These are phyloP conservation scores for Acmispon strigosus DNA, from an alignment of 306 rosid genomes.

Conservation along the genomic window DNA sequence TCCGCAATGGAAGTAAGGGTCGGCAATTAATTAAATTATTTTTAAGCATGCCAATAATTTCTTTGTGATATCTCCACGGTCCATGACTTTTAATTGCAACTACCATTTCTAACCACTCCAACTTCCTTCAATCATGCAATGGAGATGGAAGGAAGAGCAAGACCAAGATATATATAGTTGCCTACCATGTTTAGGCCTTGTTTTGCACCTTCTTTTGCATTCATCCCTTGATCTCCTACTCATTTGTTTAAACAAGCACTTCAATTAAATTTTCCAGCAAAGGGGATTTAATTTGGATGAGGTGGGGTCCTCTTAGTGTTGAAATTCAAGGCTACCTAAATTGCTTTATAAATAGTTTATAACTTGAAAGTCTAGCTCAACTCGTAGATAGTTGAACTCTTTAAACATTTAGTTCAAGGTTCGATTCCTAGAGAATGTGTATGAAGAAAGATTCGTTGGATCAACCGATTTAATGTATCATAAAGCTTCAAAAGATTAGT, in stretches of 20 bases:
- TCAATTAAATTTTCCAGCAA: not conserved
- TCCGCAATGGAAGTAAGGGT: constrained; percentile 15
- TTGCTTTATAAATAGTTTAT: not conserved
- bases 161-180: not conserved
- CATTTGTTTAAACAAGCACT: constrained; percentile 12
- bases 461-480: too few relatives aligned
- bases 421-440: too few relatives aligned
- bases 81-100: constrained; percentile 24
- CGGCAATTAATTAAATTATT: constrained; percentile 12
- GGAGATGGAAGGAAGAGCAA: constrained; percentile 10
- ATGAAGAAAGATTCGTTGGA: too few relatives aligned
- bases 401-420: too few relatives aligned
- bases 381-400: too few relatives aligned
- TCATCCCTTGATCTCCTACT: not conserved
- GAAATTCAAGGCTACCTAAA: constrained; percentile 20
- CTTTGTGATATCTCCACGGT: constrained; percentile 17
- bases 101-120: constrained; percentile 31
- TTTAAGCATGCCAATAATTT: constrained; percentile 18
- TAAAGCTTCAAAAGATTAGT: too few relatives aligned
- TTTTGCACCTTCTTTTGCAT: constrained; percentile 12
- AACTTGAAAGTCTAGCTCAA: too few relatives aligned
- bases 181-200: constrained; percentile 23
- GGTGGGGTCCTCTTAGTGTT: constrained; percentile 28
- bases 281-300: not conserved
- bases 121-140: constrained; percentile 35